Base-by-base conservation (phyloP, 139 green algal genomes). In the Asterochloris sp. region DNA sequence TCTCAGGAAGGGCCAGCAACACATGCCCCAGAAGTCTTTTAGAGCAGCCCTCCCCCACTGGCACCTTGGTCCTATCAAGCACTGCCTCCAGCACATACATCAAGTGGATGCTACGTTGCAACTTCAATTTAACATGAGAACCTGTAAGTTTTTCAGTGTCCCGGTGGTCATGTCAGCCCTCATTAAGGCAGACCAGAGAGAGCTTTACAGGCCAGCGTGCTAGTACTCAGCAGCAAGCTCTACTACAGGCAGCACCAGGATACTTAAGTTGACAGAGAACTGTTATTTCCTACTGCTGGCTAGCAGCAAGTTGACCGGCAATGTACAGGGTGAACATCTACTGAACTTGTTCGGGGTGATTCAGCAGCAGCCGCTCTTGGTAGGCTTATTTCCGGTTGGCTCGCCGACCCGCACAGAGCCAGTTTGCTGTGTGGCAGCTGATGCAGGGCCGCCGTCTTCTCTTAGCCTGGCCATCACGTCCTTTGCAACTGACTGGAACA, bases 401-500 rank as follows among this genome's bases (percentile, higher is more conserved):
- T 76, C 38, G 11, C 73, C 67, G 26, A 83, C 60, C 24, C 29
- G 73, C 11, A 83, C 28, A 14, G 62, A 61, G 19, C 27, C 76
- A 67, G 38, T 54, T 54, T 23, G 27, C 63, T 28, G 66, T 60
- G 78, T 21, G 19, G 29, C 38, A 21, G 67, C 29, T 21, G 67
- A 28, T n/a, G 19, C 24, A 21, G 64, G 29, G 8, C 78, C 78
- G 38, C 66, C 38, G 24, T 84, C 86, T 29, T 84, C 79, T 62
- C 90, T 66, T 80, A 93, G 69, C 15, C 91, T 86, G 74, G 83
- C 38, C 77, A 94, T 90, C 28, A 94, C 89, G 63, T 94, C 89
- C 78, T 88, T 87, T 1, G 91, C 90, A 15, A 94, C 86, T 15
- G 88, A 87, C 11, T 88, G 84, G 82, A 94, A 94, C 73, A 92